Evolutionary conservation across 345 rosid species (phyloP).

Genomic region (Syzygium aqueum): DNA sequence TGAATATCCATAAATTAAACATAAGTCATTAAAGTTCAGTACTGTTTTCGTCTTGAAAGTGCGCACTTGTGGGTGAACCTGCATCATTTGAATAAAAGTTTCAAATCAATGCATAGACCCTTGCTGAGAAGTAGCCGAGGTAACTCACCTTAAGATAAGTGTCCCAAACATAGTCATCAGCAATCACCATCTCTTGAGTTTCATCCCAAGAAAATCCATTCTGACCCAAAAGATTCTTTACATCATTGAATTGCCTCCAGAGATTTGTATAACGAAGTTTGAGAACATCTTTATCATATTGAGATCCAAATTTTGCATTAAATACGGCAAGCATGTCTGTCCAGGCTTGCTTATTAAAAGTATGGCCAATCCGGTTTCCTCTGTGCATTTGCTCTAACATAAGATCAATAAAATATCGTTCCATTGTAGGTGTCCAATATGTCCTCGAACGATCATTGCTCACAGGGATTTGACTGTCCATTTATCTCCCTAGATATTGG

Average conservation of each 20-base stretch:
- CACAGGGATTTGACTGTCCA: conserved; percentile 15
- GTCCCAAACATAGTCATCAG: conserved; percentile 60
- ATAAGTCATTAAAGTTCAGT: conserved; percentile 58
- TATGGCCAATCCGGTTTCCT: conserved; percentile 72
- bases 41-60: conserved; percentile 64
- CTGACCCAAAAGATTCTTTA: conserved; percentile 57
- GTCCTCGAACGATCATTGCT: conserved; percentile 67
- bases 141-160: conserved; percentile 53
- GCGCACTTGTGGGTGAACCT: conserved; percentile 71
- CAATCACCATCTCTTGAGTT: conserved; percentile 54
- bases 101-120: not conserved
- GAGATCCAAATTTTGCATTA: conserved; percentile 63
- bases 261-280: conserved; percentile 63
- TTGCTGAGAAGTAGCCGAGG: not conserved
- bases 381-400: conserved; percentile 76
- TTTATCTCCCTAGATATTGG: not conserved
- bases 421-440: conserved; percentile 83
- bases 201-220: conserved; percentile 82
- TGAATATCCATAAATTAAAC: conserved; percentile 64
- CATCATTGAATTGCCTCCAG: conserved; percentile 78
- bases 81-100: conserved; percentile 7
- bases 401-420: conserved; percentile 79
- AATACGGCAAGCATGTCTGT: conserved; percentile 54
- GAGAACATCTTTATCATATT: conserved; percentile 73
- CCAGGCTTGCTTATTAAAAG: conserved; percentile 86